phyloP scores from a whole-genome alignment of 306 rosid species.

The Cucurbita argyrosperma region DNA sequence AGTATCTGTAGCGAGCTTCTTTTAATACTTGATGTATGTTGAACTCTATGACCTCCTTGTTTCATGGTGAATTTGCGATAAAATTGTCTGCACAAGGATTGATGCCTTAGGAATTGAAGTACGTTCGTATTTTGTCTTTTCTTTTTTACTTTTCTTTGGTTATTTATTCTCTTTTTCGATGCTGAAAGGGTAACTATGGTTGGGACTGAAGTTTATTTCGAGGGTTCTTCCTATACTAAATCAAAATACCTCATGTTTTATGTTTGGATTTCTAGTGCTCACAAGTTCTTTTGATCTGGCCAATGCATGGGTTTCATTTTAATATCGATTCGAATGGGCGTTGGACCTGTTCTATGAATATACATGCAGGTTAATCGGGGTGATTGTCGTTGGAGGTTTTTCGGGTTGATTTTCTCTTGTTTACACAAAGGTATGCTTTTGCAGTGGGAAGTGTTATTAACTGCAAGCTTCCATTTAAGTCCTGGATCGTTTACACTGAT shows the following conservation, averaged over 20 bases:
- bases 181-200: not conserved
- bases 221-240: not conserved
- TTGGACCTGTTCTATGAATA: constrained; percentile 62
- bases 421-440: constrained; percentile 73
- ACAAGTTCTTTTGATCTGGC: constrained; percentile 26
- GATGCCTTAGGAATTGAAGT: no score
- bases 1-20: constrained; percentile 51
- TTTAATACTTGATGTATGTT: constrained; percentile 81
- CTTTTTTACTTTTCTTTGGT: not conserved
- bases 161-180: not conserved
- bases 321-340: constrained; percentile 45
- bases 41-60: constrained; percentile 37
- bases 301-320: constrained; percentile 30
- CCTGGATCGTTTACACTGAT: constrained; percentile 22
- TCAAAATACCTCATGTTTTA: not conserved
- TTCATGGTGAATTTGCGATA: constrained; percentile 13
- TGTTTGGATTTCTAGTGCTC: not conserved
- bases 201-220: not conserved
- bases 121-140: not conserved
- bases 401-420: constrained; percentile 68
- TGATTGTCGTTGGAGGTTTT: constrained; percentile 63
- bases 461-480: constrained; percentile 17
- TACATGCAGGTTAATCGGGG: constrained; percentile 66
- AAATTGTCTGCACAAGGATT: constrained; percentile 2
- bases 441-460: constrained; percentile 35